These are phyloP conservation scores for Podila epigama DNA, from an alignment of 192 early-diverging fungal genomes.

Conservation along the genomic window DNA sequence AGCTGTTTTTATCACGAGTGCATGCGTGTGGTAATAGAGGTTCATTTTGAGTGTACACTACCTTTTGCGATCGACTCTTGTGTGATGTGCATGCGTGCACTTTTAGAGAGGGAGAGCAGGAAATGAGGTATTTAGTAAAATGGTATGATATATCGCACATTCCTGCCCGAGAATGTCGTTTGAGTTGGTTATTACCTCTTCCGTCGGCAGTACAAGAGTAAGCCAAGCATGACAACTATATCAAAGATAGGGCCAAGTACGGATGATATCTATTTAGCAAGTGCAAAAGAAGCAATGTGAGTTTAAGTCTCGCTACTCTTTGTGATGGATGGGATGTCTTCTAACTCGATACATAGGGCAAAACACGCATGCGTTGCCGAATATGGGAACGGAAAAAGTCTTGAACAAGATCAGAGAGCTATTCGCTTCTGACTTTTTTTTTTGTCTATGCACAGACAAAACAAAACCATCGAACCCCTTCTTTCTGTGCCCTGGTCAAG, in stretches of 20 bases:
- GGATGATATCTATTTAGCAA: conserved; percentile 31
- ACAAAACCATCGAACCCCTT: too few species aligned
- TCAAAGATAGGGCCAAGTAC: conserved; percentile 42
- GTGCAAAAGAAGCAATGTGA: not conserved
- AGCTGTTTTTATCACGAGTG: not conserved
- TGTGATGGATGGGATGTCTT: too few species aligned
- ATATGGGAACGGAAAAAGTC: too few species aligned
- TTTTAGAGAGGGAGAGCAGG: not conserved
- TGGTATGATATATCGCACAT: not conserved
- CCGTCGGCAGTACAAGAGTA: conserved; percentile 36
- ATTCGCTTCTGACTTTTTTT: not conserved
- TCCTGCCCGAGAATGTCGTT: not conserved
- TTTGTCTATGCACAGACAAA: not conserved
- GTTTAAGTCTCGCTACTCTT: not conserved
- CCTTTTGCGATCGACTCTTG: conserved; percentile 46
- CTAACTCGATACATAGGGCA: too few species aligned
- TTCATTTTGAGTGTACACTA: conserved; percentile 4
- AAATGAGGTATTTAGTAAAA: not conserved
- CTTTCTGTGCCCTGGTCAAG: too few species aligned
- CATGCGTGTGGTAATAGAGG: not conserved
- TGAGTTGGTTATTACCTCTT: conserved; percentile 25
- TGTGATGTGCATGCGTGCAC: conserved; percentile 38
- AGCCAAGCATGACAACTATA: conserved; percentile 42
- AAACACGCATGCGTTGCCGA: too few species aligned
- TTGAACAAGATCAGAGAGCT: too few species aligned